Evolutionary conservation across 345 rosid species (phyloP).

Genomic region (Citrus medica): DNA sequence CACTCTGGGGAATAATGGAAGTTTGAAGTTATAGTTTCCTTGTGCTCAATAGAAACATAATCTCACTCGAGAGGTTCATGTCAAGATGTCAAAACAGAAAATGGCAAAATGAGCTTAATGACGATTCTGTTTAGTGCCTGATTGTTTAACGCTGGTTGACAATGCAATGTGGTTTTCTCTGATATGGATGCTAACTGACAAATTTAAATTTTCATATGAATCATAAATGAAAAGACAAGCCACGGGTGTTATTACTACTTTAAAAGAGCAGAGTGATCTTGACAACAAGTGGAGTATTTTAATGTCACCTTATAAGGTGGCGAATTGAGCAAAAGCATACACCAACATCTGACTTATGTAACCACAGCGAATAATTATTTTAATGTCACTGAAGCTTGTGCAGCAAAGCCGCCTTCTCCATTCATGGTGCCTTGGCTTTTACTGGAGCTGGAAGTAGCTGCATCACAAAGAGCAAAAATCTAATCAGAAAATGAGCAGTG

Average conservation of each 20-base stretch:
- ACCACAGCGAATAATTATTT: constrained; percentile 25
- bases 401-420: constrained; percentile 6
- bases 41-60: neutral
- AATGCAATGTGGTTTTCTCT: too few relatives aligned
- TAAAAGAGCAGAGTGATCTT: constrained; percentile 1
- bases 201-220: neutral
- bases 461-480: constrained; percentile 15
- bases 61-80: neutral
- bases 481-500: neutral
- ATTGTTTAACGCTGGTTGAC: too few relatives aligned
- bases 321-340: constrained; percentile 22
- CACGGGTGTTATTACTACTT: neutral
- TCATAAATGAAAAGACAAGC: neutral
- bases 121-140: too few relatives aligned
- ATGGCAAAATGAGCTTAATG: neutral
- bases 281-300: constrained; percentile 4
- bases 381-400: constrained; percentile 17
- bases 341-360: constrained; percentile 23
- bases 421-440: constrained; percentile 54
- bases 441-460: constrained; percentile 71
- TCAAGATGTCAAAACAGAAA: neutral
- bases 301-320: constrained; percentile 20
- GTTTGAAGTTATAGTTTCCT: neutral
- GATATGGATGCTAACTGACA: too few relatives aligned
- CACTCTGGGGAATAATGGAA: neutral